Percentiles rank a stretch among this genome's conserved stretches.
Conservation (phyloP, 176 grass and related monocot genomes). For the Hordeum marinum region DNA sequence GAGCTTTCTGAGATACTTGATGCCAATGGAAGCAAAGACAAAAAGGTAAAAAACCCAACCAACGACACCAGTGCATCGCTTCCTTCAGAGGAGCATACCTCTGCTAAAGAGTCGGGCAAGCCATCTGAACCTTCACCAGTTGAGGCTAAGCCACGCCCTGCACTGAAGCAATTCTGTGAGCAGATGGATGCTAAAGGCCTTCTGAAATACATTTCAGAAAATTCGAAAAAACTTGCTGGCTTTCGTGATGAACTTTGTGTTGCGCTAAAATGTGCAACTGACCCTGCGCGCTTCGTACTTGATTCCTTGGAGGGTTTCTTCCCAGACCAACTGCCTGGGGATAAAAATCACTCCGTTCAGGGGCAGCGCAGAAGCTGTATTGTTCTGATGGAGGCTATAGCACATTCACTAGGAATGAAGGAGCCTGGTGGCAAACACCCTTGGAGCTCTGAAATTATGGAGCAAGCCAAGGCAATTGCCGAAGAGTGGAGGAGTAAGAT, state of each 20-base stretch:
- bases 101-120: slow-evolving; percentile 39
- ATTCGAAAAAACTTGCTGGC: slow-evolving; percentile 54
- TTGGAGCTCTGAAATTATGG: slow-evolving; percentile 93
- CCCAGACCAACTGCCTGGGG: slow-evolving; percentile 50
- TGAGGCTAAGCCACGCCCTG: slow-evolving; percentile 44
- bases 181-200: slow-evolving; percentile 84
- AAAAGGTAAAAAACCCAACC: slow-evolving; percentile 66
- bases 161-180: slow-evolving; percentile 78
- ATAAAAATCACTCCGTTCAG: slow-evolving; percentile 47
- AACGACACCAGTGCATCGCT: slow-evolving; percentile 51
- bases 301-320: slow-evolving; percentile 80
- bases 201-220: slow-evolving; percentile 77
- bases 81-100: slow-evolving; percentile 55
- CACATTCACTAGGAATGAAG: slow-evolving; percentile 44
- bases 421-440: slow-evolving; percentile 43
- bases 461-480: slow-evolving; percentile 69
- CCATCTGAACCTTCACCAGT: slow-evolving; percentile 47
- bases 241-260: slow-evolving; percentile 64
- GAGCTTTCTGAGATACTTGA: slow-evolving; percentile 66
- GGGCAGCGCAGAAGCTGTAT: slow-evolving; percentile 74
- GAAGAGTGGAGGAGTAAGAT: slow-evolving; percentile 81
- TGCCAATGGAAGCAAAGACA: slow-evolving; percentile 59
- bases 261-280: slow-evolving; percentile 75
- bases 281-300: slow-evolving; percentile 81
- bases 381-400: slow-evolving; percentile 77